Evolutionary conservation across 306 rosid species (phyloP).

Genomic region (Morella rubra): DNA sequence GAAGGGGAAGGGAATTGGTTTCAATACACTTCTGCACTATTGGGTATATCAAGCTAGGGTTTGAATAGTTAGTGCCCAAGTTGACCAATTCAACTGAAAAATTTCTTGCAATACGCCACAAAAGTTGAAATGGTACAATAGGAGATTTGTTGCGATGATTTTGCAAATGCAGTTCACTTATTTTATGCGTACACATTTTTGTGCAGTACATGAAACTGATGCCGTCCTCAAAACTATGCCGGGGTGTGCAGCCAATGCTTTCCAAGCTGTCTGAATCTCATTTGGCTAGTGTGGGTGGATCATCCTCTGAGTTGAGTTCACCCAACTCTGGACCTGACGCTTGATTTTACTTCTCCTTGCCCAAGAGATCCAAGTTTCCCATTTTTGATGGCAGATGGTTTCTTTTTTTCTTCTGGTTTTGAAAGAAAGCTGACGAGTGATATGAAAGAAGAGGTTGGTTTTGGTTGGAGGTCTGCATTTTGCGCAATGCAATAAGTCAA

Average conservation of each 20-base stretch:
- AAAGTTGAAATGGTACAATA: neutral
- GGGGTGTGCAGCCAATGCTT: conserved; percentile 71
- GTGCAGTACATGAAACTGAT: conserved; percentile 60
- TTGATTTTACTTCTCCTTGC: conserved; percentile 43
- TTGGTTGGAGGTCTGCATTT: conserved; percentile 69
- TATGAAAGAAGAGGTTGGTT: conserved; percentile 57
- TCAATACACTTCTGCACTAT: neutral
- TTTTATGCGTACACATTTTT: conserved; percentile 20
- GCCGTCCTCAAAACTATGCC: conserved; percentile 53
- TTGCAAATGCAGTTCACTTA: conserved; percentile 17
- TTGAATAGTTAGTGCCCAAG: neutral
- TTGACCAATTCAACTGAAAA: neutral
- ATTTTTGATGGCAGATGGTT: conserved; percentile 73
- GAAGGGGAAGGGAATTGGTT: conserved; percentile 5
- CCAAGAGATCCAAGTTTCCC: conserved; percentile 49
- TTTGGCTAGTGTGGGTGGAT: conserved; percentile 57
- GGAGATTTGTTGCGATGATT: conserved; percentile 11
- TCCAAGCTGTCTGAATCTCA: conserved; percentile 60
- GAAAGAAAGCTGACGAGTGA: conserved; percentile 57
- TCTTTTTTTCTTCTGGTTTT: conserved; percentile 50
- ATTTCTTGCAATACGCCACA: neutral
- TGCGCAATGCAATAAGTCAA: conserved; percentile 95
- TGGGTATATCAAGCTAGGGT: neutral
- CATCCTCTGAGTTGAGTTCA: conserved; percentile 63
- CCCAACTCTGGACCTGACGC: conserved; percentile 79